Percentiles rank a stretch among this genome's conserved stretches.
phyloP scores from a whole-genome alignment of 176 grass and related monocot genomes.

The Hordeum marinum region DNA sequence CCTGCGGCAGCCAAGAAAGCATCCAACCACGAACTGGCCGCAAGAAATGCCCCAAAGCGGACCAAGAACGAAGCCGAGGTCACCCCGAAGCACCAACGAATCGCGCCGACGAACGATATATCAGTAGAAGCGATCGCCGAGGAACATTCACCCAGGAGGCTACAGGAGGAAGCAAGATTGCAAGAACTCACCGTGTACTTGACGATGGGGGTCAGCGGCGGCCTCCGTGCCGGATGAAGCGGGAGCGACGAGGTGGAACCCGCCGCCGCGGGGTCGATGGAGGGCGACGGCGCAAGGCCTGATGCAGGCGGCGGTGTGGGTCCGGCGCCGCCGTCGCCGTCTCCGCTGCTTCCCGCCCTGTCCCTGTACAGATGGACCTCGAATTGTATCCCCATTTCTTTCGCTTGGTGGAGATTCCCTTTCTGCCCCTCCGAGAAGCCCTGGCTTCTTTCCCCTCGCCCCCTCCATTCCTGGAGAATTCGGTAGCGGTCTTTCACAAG shows the following conservation, averaged over 20 bases:
- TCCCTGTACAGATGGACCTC: too few relatives aligned
- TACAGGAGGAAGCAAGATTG: neutral
- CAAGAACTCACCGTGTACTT: neutral
- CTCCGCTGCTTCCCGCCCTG: too few relatives aligned
- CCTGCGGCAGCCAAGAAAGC: neutral
- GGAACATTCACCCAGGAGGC: neutral
- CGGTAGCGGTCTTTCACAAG: too few relatives aligned
- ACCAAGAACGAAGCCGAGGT: neutral
- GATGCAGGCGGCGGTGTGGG: neutral
- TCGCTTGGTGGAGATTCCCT: too few relatives aligned
- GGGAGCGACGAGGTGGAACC: neutral
- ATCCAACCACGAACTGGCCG: neutral
- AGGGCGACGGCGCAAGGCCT: neutral
- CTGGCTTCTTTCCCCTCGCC: too few relatives aligned
- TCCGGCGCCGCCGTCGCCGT: too few relatives aligned
- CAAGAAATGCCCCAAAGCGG: neutral
- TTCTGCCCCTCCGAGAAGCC: too few relatives aligned
- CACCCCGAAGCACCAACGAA: neutral
- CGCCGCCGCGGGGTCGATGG: neutral
- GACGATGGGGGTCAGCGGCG: neutral
- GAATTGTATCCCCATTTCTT: too few relatives aligned
- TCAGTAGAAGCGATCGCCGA: neutral
- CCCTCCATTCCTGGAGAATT: too few relatives aligned
- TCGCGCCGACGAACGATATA: too few relatives aligned
- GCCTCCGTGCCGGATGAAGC: neutral